Evolutionary conservation across 1,284 basidiomycete genomes (phyloP), one percentile per base, ranked within the genome.

Genomic region (Cryptococcus neoformans): DNA sequence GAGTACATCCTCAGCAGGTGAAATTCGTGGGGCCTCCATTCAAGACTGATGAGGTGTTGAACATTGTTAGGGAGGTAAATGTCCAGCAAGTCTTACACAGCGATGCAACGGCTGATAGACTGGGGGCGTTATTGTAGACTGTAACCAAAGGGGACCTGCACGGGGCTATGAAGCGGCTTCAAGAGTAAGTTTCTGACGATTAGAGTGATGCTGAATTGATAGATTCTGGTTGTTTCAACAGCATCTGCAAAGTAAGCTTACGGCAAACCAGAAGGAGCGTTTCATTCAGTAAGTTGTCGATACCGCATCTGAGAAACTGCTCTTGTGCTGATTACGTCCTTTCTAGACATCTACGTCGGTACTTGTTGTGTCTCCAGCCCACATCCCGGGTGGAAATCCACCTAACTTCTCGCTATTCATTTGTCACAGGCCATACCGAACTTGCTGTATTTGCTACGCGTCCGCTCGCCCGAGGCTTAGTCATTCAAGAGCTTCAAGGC

Each of bases 1-100:
- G 76, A 14, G 74, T 77, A 10, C 74, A 75, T 51, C 75, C 74
- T 10, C 74, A 76, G 51, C 71, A 74, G 56, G 70, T 73, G 59
- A 70, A 70, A 45, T 76, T 73, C 51, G 68, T 73, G 17, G 69
- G 73, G 2, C 72, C 68, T 28, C 21, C 49, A 9, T 70, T 70
- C 59, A 70, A 67, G 54, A 65, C 63, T 35, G 67, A 68, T 16
- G 69, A 70, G 40, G 68, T 73, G 12, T 55, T 71, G 54, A 58
- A 58, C 36, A 74, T 73, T 35, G 60, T 71, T 28, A 60, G 62
- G 49, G 64, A 72, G 51, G 70, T 75, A 57, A 57, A 69, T 55
- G 9, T 41, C 34, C 6, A 17, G 11, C 39, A 55, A 39, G 34
- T 42, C 28, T 28, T 28, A 28, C 28, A 28, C 28, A 28, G 28